These are phyloP conservation scores for Dactylellina haptotyla DNA, from an alignment of 2,329 filamentous ascomycete genomes.

Conservation along the genomic window DNA sequence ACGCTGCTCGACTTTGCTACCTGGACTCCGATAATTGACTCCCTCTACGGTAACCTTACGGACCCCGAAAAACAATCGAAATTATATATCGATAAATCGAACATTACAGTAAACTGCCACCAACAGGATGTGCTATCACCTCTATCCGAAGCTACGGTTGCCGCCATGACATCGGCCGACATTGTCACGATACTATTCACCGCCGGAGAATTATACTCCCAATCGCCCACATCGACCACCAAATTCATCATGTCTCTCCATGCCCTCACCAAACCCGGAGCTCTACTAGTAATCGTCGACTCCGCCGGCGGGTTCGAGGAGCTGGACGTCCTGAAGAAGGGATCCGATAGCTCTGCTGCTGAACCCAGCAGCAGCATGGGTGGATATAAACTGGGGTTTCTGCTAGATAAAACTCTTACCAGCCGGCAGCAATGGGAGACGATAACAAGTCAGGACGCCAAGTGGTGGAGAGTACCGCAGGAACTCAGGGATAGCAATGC, in stretches of 20 bases:
- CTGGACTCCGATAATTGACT: constrained; percentile 73
- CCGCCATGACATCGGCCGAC: constrained; percentile 59
- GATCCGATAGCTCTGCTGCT: not conserved
- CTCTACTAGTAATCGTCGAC: constrained; percentile 37
- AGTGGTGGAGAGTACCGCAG: constrained; percentile 45
- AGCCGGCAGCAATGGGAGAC: constrained; percentile 28
- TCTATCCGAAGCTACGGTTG: constrained; percentile 36
- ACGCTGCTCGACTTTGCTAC: constrained; percentile 82
- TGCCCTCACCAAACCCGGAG: constrained; percentile 41
- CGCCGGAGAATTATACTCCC: constrained; percentile 90
- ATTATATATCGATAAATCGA: constrained; percentile 63
- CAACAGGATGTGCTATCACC: constrained; percentile 66
- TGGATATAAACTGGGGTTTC: constrained; percentile 46
- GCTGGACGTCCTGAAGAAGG: constrained; percentile 32
- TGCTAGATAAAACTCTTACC: constrained; percentile 45
- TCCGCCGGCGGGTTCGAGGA: constrained; percentile 53
- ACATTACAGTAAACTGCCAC: constrained; percentile 63
- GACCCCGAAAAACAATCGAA: constrained; percentile 66
- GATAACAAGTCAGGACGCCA: constrained; percentile 37
- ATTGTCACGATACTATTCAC: constrained; percentile 91
- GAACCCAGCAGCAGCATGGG: not conserved
- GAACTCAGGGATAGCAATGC: constrained; percentile 23
- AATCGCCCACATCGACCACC: constrained; percentile 78
- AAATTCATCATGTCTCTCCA: constrained; percentile 74
- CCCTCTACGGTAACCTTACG: constrained; percentile 70